Evolutionary conservation across 495 filamentous ascomycete genomes (phyloP), one percentile per base, ranked within the genome.

Genomic region (Penicillium argentinense): DNA sequence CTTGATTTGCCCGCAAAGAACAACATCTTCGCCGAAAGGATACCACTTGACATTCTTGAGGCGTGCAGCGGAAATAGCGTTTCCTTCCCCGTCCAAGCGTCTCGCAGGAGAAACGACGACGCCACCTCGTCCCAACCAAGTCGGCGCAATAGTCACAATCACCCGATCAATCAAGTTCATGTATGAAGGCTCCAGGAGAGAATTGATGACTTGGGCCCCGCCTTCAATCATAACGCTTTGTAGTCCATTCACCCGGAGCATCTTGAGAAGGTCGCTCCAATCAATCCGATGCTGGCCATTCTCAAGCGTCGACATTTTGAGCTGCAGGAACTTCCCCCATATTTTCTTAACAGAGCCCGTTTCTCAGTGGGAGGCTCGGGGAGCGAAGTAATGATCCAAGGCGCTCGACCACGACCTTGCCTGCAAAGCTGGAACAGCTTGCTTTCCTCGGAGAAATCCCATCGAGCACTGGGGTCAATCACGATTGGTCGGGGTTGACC

Each of bases 201-300:
- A 80, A 51, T 89, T 89, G 54, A 96, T 92, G 30, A 96, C 77
- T 21, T 75, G 70, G 1, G 79, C 89, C 4, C 91, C 91, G 0
- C 91, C 91, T 57, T 96, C 91, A 27, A 96, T 71, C 91, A 96
- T 96, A 4, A 96, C 74, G 55, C 87, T 92, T 12, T 63, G 56
- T 30, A 95, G 63, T 2, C 84, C 84, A 41, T 86, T 71, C 4
- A 34, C 52, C 28, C 53, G 59, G 4, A 93, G 60, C 13, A 60
- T 68, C 17, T 55, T 49, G 12, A 93, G 63, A 8, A 95, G 67
- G 22, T 67, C 65, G n/a, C 50, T 58, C 90, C 89, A 95, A 45
- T 76, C 68, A 37, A 77, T 66, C 5, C 55, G 37, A 14, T 63
- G 58, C 9, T 37, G 30, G 9, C 56, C 51, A 13, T 30, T 34